phyloP scores from a whole-genome alignment of 805 yeast genomes.

The Cyberlindnera galapagoensis region DNA sequence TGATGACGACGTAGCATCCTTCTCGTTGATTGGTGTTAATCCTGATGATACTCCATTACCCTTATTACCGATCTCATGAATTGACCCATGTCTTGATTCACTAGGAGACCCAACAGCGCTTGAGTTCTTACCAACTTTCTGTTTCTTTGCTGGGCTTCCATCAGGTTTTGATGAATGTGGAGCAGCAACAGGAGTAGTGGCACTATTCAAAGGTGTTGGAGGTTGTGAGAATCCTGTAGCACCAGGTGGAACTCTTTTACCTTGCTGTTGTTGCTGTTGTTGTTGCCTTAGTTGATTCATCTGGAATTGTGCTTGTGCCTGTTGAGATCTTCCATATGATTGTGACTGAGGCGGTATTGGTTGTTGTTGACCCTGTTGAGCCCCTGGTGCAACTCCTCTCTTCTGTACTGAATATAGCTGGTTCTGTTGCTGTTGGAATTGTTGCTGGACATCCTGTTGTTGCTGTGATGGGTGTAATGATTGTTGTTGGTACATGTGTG shows the following conservation, averaged over 20 bases:
- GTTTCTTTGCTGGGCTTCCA: constrained; percentile 21
- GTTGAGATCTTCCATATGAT: constrained; percentile 25
- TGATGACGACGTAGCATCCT: constrained; percentile 9
- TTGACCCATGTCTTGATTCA: too few species aligned
- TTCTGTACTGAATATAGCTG: constrained; percentile 21
- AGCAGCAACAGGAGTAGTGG: too few species aligned
- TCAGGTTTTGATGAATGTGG: too few species aligned
- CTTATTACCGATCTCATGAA: too few species aligned
- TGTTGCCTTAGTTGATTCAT: constrained; percentile 46
- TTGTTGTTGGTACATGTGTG: constrained; percentile 14
- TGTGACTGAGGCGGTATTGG: too few species aligned
- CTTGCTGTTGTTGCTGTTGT: constrained; percentile 35
- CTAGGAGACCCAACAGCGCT: too few species aligned
- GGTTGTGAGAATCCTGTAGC: too few species aligned
- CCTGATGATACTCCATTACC: too few species aligned
- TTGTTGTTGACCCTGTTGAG: constrained; percentile 14
- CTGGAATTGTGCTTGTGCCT: constrained; percentile 40
- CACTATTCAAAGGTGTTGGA: constrained; percentile 27
- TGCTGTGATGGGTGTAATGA: constrained; percentile 19
- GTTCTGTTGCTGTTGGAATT: constrained; percentile 23
- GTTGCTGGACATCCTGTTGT: constrained; percentile 24
- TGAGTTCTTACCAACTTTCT: constrained; percentile 16
- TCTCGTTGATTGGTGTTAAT: too few species aligned
- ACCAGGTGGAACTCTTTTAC: too few species aligned
- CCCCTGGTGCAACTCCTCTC: constrained; percentile 5